Percentiles rank a stretch among this genome's conserved stretches.
Conservation (phyloP, 306 rosid species). For the Bauhinia variegata region DNA sequence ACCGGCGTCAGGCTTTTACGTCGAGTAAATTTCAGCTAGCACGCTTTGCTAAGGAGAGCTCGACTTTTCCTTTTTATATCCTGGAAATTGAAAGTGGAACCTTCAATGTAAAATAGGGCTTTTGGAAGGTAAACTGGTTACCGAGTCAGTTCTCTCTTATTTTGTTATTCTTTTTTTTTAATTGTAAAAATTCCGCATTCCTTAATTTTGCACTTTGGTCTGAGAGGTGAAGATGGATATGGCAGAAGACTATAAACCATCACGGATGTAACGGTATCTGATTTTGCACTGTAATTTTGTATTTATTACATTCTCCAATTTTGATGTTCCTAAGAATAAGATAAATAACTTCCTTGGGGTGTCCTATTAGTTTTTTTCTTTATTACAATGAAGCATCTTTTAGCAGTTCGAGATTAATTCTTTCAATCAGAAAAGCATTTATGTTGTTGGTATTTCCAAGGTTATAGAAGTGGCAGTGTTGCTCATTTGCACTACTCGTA, state of each 20-base stretch:
- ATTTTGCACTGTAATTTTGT: slow-evolving; percentile 36
- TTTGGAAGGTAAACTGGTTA: slow-evolving; percentile 48
- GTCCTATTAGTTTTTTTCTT: too few relatives aligned
- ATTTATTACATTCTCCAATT: too few relatives aligned
- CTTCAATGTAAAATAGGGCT: slow-evolving; percentile 60
- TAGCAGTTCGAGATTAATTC: too few relatives aligned
- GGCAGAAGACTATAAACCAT: background rate
- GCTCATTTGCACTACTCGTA: too few relatives aligned
- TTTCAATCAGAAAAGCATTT: too few relatives aligned
- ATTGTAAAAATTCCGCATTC: slow-evolving; percentile 42
- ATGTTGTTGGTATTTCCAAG: background rate
- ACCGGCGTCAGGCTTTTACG: slow-evolving; percentile 31
- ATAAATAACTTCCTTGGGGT: too few relatives aligned
- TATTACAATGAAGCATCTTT: too few relatives aligned
- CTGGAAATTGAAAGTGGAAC: slow-evolving; percentile 41
- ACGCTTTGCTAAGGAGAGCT: slow-evolving; percentile 41
- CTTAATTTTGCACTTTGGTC: slow-evolving; percentile 39
- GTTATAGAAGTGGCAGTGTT: background rate
- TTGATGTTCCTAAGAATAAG: too few relatives aligned
- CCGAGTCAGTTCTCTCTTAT: slow-evolving; percentile 35
- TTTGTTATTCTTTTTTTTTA: slow-evolving; percentile 34
- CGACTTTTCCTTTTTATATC: slow-evolving; percentile 52
- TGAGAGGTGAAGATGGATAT: slow-evolving; percentile 20
- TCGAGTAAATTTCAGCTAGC: slow-evolving; percentile 39
- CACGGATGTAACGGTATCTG: slow-evolving; percentile 15